phyloP scores from a whole-genome alignment of 2,329 filamentous ascomycete genomes.

The Hortaea sp. region DNA sequence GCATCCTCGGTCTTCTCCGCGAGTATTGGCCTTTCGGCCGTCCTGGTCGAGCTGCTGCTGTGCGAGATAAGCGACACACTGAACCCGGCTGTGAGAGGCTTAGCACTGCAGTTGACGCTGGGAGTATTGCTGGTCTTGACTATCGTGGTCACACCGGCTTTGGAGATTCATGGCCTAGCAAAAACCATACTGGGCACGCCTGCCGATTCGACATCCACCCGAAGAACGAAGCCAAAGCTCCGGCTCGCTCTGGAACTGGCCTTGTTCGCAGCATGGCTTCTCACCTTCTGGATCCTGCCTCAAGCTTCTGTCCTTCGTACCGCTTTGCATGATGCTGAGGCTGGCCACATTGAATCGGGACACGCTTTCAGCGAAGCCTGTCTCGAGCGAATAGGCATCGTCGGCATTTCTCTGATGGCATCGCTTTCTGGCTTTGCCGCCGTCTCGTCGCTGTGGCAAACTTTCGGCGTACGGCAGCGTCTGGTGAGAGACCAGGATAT shows the following conservation, averaged over 20 bases:
- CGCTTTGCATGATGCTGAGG: conserved; percentile 34
- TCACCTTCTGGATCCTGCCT: conserved; percentile 57
- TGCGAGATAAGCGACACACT: conserved; percentile 73
- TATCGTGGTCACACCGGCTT: conserved; percentile 64
- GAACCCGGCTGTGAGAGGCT: conserved; percentile 54
- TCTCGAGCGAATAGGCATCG: conserved; percentile 62
- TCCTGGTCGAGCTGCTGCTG: conserved; percentile 70
- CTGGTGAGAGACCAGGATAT: conserved; percentile 59
- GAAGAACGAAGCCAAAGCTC: conserved; percentile 47
- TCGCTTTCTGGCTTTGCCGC: conserved; percentile 80
- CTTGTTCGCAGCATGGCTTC: conserved; percentile 59
- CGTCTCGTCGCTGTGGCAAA: conserved; percentile 81
- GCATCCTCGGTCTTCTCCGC: conserved; percentile 55
- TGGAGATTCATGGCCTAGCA: conserved; percentile 54
- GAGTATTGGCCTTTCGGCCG: conserved; percentile 66
- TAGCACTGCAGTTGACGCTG: conserved; percentile 61
- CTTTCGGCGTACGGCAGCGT: conserved; percentile 55
- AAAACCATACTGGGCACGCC: conserved; percentile 48
- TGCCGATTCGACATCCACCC: conserved; percentile 51
- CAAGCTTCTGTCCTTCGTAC: conserved; percentile 25
- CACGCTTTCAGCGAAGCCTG: conserved; percentile 44
- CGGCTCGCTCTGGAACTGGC: conserved; percentile 41
- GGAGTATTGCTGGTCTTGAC: conserved; percentile 62
- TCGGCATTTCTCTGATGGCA: conserved; percentile 79
- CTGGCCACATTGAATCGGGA: conserved; percentile 21